These are phyloP conservation scores for Podospora pseudocomata DNA, from an alignment of 495 filamentous ascomycete genomes.

Conservation along the genomic window DNA sequence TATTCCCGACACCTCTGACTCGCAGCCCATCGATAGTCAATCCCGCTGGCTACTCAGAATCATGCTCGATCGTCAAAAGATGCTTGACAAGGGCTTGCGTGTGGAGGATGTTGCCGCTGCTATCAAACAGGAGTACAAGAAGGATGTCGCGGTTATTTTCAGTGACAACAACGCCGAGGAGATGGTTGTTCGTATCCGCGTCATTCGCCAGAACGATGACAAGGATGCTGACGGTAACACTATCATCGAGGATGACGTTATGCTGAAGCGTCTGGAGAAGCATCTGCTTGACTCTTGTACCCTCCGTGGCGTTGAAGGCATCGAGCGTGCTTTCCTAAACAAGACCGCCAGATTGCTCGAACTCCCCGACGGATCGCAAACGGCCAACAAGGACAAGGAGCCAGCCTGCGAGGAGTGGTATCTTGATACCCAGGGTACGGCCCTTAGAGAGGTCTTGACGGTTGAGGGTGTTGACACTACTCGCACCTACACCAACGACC, in stretches of 20 bases:
- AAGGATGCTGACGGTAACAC: conserved; percentile 76
- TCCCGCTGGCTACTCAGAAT: conserved; percentile 95
- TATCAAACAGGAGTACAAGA: conserved; percentile 83
- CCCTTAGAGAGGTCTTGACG: conserved; percentile 74
- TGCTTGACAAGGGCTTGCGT: conserved; percentile 89
- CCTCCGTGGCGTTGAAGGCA: conserved; percentile 81
- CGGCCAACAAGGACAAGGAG: conserved; percentile 60
- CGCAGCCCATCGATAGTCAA: conserved; percentile 70
- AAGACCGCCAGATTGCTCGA: conserved; percentile 63
- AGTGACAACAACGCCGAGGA: conserved; percentile 97
- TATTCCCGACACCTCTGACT: conserved; percentile 73
- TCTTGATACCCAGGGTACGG: conserved; percentile 86
- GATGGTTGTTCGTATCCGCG: conserved; percentile 88
- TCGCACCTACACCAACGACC: conserved; percentile 92
- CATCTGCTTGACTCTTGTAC: conserved; percentile 88
- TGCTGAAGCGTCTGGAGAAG: conserved; percentile 82
- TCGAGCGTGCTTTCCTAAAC: conserved; percentile 90
- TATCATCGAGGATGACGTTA: conserved; percentile 80
- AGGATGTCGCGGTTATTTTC: conserved; percentile 88
- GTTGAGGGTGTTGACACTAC: conserved; percentile 85
- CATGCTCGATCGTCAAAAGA: conserved; percentile 83
- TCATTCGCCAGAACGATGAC: conserved; percentile 62
- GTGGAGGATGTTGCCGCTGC: conserved; percentile 88
- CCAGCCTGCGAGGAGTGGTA: conserved; percentile 75
- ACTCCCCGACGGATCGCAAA: conserved; percentile 63